These are phyloP conservation scores for Candida argentea DNA, from an alignment of 805 yeast species.

Conservation along the genomic window DNA sequence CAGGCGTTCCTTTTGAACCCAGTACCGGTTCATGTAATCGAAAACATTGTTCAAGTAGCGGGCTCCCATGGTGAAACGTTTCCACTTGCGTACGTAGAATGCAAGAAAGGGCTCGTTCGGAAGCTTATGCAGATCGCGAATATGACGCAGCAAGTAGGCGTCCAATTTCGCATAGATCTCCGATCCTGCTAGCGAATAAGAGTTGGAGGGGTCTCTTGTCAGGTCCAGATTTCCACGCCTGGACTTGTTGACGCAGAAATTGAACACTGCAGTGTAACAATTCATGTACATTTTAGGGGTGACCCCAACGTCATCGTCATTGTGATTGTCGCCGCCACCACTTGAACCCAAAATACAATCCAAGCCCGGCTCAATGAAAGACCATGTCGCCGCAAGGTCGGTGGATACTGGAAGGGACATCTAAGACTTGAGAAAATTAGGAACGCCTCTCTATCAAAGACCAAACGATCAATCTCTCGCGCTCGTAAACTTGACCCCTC, in stretches of 20 bases:
- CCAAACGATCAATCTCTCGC: no score
- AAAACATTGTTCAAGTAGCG: constrained; percentile 85
- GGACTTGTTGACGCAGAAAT: constrained; percentile 80
- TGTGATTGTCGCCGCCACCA: no score
- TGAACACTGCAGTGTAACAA: constrained; percentile 85
- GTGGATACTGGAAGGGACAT: constrained; percentile 42
- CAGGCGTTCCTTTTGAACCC: constrained; percentile 94
- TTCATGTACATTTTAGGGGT: constrained; percentile 72
- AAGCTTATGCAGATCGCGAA: constrained; percentile 35
- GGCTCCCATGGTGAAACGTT: constrained; percentile 83
- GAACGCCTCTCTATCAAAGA: no score
- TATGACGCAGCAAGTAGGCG: constrained; percentile 53
- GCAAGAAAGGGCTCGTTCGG: constrained; percentile 62
- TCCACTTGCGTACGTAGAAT: constrained; percentile 84
- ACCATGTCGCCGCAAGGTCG: constrained; percentile 65
- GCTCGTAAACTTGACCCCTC: no score
- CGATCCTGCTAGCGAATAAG: constrained; percentile 66
- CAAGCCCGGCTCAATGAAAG: constrained; percentile 66
- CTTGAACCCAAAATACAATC: constrained; percentile 60
- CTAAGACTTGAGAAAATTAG: no score
- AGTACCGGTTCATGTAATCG: constrained; percentile 91
- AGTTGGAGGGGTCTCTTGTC: constrained; percentile 13
- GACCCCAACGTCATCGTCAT: constrained; percentile 55
- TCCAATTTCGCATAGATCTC: constrained; percentile 73
- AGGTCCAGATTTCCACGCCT: constrained; percentile 20